Evolutionary conservation across 805 yeast genomes (phyloP).

Genomic region (Cyberlindnera americana): DNA sequence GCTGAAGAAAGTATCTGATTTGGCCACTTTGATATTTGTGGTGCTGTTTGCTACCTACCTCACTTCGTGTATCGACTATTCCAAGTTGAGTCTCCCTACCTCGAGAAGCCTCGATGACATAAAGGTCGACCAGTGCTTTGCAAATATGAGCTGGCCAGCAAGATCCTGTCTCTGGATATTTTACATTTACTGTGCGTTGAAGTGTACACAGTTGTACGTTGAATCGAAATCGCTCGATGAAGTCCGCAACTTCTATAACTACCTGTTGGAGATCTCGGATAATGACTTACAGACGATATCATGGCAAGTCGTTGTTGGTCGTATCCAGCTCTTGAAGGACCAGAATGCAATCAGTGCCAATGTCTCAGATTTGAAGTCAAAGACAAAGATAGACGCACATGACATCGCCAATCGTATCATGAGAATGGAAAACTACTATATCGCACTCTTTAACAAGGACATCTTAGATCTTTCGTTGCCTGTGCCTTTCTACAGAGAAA

Average conservation of each 20-base stretch:
- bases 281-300: conserved; percentile 88
- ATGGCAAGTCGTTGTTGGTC: conserved; percentile 83
- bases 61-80: conserved; percentile 75
- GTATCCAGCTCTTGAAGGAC: conserved; percentile 69
- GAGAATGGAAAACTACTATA: conserved; percentile 92
- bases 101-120: conserved; percentile 30
- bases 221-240: conserved; percentile 70
- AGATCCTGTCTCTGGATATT: conserved; percentile 66
- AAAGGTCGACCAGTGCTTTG: conserved; percentile 35
- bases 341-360: conserved; percentile 62
- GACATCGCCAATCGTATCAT: conserved; percentile 92
- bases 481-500: conserved; percentile 40
- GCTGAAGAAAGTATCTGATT: conserved; percentile 58
- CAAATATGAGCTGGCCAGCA: conserved; percentile 45
- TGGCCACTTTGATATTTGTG: conserved; percentile 74
- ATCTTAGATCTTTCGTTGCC: conserved; percentile 65
- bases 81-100: conserved; percentile 35
- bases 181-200: conserved; percentile 45
- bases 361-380: conserved; percentile 58
- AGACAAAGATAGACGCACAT: conserved; percentile 81
- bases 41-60: conserved; percentile 75
- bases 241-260: conserved; percentile 69
- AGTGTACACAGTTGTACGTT: conserved; percentile 52
- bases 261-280: conserved; percentile 67
- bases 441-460: conserved; percentile 81